Evolutionary conservation across 2,329 filamentous ascomycete genomes (phyloP), one percentile per base, ranked within the genome.

Genomic region (Parafenestella ontariensis): DNA sequence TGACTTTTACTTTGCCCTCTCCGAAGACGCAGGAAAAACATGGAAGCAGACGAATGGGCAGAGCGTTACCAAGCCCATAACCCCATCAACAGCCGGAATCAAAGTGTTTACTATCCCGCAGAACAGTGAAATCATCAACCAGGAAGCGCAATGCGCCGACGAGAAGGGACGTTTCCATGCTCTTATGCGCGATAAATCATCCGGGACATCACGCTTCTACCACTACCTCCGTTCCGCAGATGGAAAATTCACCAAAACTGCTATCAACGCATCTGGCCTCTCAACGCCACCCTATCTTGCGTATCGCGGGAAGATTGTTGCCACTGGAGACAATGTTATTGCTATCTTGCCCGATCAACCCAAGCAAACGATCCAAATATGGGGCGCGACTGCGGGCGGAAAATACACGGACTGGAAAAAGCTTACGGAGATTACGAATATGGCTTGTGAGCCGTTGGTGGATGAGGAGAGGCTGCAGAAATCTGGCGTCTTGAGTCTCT

Each of bases 61-160:
- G 2, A 52, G 71, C 2, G 69, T 83, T 17, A 71, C 78, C 0
- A 72, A 75, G 41, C 77, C 78, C 11, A 77, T 83, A 10, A 66
- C 62, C 1, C 81, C 80, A 0, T 71, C 70, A 0, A 73, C 77
- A 0, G 52, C 70, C 0, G 81, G 80, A 0, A 78, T 82, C 42
- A 73, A 77, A 15, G 77, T 79, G 1, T 80, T 79, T 49, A 65
- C 66, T 2, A 79, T 83, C n/a, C 75, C 78, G 0, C 80, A 79
- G 58, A 75, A 76, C 3, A 77, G 72, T 20, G 77, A 82, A 1
- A 75, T 83, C 47, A 77, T 78, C 52, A 83, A 83, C 57, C 81
- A 84, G 66, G 81, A 83, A 68, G 76, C 77, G 3, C 81, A 83
- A 58, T 77, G 76, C 7, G 78, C 78, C 2, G 81, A 82, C 42